phyloP scores from a whole-genome alignment of 176 grass and related monocot genomes.

The Oryza australiensis region DNA sequence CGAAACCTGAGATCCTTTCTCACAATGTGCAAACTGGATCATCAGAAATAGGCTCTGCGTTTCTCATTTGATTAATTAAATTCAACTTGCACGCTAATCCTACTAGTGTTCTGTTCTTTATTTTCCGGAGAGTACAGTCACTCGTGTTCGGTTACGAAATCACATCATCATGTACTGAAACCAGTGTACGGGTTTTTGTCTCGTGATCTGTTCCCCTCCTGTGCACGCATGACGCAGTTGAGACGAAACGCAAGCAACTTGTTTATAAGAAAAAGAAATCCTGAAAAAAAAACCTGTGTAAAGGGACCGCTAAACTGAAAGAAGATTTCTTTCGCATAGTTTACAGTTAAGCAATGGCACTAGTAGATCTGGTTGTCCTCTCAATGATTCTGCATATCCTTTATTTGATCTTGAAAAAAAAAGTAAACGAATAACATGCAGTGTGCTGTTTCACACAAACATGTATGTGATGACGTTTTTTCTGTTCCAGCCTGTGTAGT shows the following conservation, averaged over 20 bases:
- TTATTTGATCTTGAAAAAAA: constrained; percentile 44
- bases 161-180: constrained; percentile 31
- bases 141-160: not conserved
- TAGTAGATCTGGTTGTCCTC: constrained; percentile 41
- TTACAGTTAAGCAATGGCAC: constrained; percentile 26
- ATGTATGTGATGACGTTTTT: constrained; percentile 26
- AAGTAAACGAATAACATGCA: constrained; percentile 55
- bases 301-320: constrained; percentile 15
- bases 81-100: not conserved
- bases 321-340: constrained; percentile 10
- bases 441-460: constrained; percentile 11
- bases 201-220: constrained; percentile 12
- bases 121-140: not conserved
- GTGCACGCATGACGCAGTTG: constrained; percentile 24
- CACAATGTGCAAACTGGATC: not conserved
- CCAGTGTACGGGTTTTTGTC: constrained; percentile 20
- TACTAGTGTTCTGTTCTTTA: not conserved
- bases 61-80: constrained; percentile 2
- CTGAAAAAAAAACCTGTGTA: constrained; percentile 41
- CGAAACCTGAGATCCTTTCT: constrained; percentile 2
- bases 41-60: not conserved
- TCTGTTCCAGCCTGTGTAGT: constrained; percentile 26
- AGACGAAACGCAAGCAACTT: constrained; percentile 12
- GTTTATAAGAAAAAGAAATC: constrained; percentile 5
- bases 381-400: constrained; percentile 36